Evolutionary conservation across 805 yeast species (phyloP), one percentile per base, ranked within the genome.

Genomic region (Schizosaccharomyces japonicus): DNA sequence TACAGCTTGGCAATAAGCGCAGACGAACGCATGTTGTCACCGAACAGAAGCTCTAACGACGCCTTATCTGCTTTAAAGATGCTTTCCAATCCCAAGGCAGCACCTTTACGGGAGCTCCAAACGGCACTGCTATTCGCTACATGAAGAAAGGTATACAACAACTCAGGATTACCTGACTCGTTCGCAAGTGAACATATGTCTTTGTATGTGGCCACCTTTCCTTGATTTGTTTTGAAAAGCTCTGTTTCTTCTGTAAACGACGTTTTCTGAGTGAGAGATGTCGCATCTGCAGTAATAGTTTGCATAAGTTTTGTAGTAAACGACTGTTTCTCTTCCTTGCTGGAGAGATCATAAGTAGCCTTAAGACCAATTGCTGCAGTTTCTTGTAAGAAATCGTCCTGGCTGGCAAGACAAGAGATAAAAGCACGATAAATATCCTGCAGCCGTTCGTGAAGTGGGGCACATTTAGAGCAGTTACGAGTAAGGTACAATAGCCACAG

Each of bases 91-190:
- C 96, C 95, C 64, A 81, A 87, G 0, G 96, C 96, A 56, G 84
- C 75, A 47, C 96, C 98, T 53, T 80, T 81, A 58, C 94, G 68
- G 0, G 95, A 80, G 0, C 92, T 73, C 98, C 98, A 87, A 19
- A 85, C 62, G 0, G 90, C 76, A 0, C 94, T 81, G 47, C 77
- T 78, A 52, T 81, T 78, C 0, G 95, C 93, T 49, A 87, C 63
- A 0, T 94, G 76, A 95, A 87, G 83, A 59, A 87, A 87, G 57
- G 83, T 81, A 62, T 87, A 87, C 3, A 87, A 95, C 53, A 87
- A 69, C 53, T 90, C 73, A 11, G 96, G 94, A 60, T 87, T 95
- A 27, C 96, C 96, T 7, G 84, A 92, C 57, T 87, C 98, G 1
- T 90, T 75, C 0, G 98, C 95, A 46, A 87, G 29, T 19, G 36